phyloP scores from a whole-genome alignment of 2,329 filamentous ascomycete species.

The Hypocreales sp. region DNA sequence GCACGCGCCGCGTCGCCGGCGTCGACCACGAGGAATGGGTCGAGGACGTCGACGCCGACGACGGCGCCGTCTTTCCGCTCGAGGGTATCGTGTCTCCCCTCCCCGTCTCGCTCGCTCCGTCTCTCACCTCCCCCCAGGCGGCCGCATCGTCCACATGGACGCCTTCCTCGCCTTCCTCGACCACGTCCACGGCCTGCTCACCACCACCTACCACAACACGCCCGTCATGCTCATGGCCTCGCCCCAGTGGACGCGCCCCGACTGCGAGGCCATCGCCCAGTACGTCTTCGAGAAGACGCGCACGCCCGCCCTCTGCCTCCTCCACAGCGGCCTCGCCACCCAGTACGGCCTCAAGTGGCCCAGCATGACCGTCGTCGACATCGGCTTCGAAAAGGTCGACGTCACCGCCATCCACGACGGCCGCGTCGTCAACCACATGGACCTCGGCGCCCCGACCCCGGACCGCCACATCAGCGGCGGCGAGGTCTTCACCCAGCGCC shows the following conservation, averaged over 20 bases:
- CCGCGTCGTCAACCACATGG: slow-evolving; percentile 52
- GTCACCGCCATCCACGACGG: slow-evolving; percentile 83
- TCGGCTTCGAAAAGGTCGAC: slow-evolving; percentile 85
- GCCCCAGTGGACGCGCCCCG: slow-evolving; percentile 77
- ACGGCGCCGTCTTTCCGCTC: slow-evolving; percentile 84
- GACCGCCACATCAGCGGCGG: slow-evolving; percentile 53
- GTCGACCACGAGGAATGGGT: slow-evolving; percentile 55
- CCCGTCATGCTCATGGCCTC: slow-evolving; percentile 83
- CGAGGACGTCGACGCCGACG: slow-evolving; percentile 74
- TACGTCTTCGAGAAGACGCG: slow-evolving; percentile 98
- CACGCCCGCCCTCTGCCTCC: slow-evolving; percentile 77
- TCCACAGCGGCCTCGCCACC: slow-evolving; percentile 77
- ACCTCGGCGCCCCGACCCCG: slow-evolving; percentile 39
- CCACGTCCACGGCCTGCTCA: slow-evolving; percentile 79
- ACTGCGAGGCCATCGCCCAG: slow-evolving; percentile 75
- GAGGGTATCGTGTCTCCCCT: too few species aligned
- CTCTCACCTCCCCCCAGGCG: slow-evolving; percentile 42
- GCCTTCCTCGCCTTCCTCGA: slow-evolving; percentile 89
- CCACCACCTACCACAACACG: slow-evolving; percentile 89
- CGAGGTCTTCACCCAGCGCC: slow-evolving; percentile 65
- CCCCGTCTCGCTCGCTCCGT: too few species aligned
- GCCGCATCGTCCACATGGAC: slow-evolving; percentile 76
- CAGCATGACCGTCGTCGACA: slow-evolving; percentile 75
- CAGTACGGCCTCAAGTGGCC: slow-evolving; percentile 67
- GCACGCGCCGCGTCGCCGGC: slow-evolving; percentile 35